Percentiles rank a stretch among this genome's conserved stretches.
Evolutionary conservation across 2,329 filamentous ascomycete species (phyloP).

Genomic region (Venturia nashicola): DNA sequence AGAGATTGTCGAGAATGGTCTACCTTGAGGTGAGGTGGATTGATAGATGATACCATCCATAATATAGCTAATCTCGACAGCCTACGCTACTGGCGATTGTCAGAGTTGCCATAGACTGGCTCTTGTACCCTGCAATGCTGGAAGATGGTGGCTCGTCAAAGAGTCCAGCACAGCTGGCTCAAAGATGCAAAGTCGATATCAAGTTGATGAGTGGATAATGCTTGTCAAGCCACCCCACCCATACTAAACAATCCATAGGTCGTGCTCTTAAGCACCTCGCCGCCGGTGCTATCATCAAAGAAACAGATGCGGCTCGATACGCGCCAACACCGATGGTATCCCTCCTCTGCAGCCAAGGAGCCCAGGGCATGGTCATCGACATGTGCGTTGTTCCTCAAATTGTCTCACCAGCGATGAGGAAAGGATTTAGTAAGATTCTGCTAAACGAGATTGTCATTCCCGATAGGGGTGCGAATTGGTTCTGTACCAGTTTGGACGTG

Average conservation of each 20-base stretch:
- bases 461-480: slow-evolving; percentile 21
- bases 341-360: slow-evolving; percentile 7
- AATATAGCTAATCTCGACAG: not conserved
- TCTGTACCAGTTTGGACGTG: slow-evolving; percentile 27
- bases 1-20: slow-evolving; percentile 10
- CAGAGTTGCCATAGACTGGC: slow-evolving; percentile 7
- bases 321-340: not conserved
- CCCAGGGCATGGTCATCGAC: slow-evolving; percentile 2
- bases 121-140: slow-evolving; percentile 9
- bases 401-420: slow-evolving; percentile 14
- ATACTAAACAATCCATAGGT: not conserved
- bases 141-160: slow-evolving; percentile 10
- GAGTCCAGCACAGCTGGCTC: slow-evolving; percentile 3
- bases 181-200: slow-evolving; percentile 5
- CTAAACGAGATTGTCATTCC: slow-evolving; percentile 22
- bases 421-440: slow-evolving; percentile 21
- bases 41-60: too few relatives aligned
- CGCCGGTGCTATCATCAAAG: not conserved
- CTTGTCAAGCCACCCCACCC: not conserved
- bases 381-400: not conserved
- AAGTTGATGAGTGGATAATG: not conserved
- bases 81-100: slow-evolving; percentile 7
- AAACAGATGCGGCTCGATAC: not conserved
- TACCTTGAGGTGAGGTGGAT: slow-evolving; percentile 10
- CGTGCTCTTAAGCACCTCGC: not conserved